phyloP scores from a whole-genome alignment of 495 filamentous ascomycete genomes.

The Parathielavia hyrcaniae region DNA sequence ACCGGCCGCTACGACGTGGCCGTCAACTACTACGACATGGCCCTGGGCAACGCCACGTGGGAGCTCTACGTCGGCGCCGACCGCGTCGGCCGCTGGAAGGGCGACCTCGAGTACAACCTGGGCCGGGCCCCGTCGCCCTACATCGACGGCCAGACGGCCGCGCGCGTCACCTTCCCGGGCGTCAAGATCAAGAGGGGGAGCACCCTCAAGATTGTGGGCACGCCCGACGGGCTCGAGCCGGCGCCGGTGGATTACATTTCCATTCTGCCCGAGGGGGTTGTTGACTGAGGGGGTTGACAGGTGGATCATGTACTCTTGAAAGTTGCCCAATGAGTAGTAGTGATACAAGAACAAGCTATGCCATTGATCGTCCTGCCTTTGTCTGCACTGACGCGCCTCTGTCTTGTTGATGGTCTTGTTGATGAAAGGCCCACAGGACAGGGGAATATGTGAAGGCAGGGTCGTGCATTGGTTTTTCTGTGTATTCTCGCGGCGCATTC shows the following conservation, averaged over 20 bases:
- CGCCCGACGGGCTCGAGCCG: slow-evolving; percentile 53
- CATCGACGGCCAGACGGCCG: slow-evolving; percentile 59
- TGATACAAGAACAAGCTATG: no score
- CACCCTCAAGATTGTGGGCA: slow-evolving; percentile 53
- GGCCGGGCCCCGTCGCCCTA: slow-evolving; percentile 51
- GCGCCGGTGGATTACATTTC: slow-evolving; percentile 64
- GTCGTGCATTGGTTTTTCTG: no score
- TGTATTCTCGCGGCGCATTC: no score
- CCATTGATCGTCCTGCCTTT: no score
- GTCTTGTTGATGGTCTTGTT: no score
- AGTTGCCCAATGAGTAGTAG: no score
- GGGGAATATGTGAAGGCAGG: no score
- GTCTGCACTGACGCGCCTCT: no score
- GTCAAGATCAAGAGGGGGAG: slow-evolving; percentile 51
- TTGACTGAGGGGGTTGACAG: slow-evolving; percentile 44
- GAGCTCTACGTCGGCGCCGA: slow-evolving; percentile 47
- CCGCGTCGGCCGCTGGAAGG: slow-evolving; percentile 51
- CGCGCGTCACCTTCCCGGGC: slow-evolving; percentile 50
- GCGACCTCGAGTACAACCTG: slow-evolving; percentile 50
- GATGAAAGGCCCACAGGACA: no score
- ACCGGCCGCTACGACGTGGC: slow-evolving; percentile 56
- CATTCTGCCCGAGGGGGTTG: slow-evolving; percentile 51
- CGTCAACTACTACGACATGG: slow-evolving; percentile 60
- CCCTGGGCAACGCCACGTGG: slow-evolving; percentile 44
- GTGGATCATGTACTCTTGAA: no score